Evolutionary conservation across 495 filamentous ascomycete species (phyloP), one percentile per base, ranked within the genome.

Genomic region (Trichoderma parareesei): DNA sequence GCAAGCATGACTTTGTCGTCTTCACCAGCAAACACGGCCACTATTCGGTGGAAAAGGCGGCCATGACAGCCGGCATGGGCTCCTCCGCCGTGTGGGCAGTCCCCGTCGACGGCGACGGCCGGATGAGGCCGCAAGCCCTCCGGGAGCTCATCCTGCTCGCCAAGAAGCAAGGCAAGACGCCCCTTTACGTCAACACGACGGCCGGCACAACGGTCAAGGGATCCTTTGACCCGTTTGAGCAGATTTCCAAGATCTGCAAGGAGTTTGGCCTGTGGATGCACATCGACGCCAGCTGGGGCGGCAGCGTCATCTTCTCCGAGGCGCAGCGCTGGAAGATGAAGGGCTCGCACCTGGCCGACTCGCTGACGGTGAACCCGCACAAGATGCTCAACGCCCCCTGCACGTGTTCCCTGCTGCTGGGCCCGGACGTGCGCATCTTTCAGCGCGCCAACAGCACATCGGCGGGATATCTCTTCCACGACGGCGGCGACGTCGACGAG

Each of bases 171-270:
- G 88, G 89, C 46, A 82, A 83, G 64, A 93, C 89, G 6, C 93
- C 94, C 0, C 90, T 98, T 69, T 98, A 93, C 76, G 91, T 97
- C 71, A 97, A 97, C 71, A 89, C 93, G 5, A 97, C 93, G 1
- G 93, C 94, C 4, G 93, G 93, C 20, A 97, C 94, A 16, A 98
- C 94, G 3, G 94, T 97, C 10, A 76, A 93, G 65, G 94, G 93
- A 20, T 91, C 90, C 14, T 98, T 88, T 72, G 93, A 97, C 73
- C 90, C 90, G 2, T 86, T 97, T 67, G 72, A 79, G 27, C 82
- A 79, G 13, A 88, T 97, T 66, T 81, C 87, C 2, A 82, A 80
- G 38, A 79, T 97, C 16, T 96, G 92, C 78, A 74, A 81, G 61
- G 80, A 81, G 66, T 78, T 90, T 69, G 83, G 83, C 41, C 77